phyloP scores from a whole-genome alignment of 2,329 filamentous ascomycete genomes.

The Onygenales sp. region DNA sequence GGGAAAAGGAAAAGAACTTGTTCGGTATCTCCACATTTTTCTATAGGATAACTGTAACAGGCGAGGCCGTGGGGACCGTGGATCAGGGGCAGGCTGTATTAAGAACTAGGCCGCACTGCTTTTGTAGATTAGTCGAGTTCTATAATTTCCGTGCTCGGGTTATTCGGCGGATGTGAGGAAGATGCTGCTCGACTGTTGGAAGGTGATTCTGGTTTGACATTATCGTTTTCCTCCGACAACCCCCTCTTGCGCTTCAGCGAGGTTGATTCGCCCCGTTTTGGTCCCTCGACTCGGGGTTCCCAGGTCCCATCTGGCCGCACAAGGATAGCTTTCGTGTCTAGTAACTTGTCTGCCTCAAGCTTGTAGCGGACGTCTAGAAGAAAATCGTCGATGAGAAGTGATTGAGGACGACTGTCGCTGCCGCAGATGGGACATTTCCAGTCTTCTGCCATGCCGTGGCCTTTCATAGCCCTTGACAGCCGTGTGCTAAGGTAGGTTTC shows the following conservation, averaged over 20 bases:
- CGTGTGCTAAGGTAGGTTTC: slow-evolving; percentile 68
- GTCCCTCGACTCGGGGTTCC: slow-evolving; percentile 40
- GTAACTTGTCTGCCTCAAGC: slow-evolving; percentile 41
- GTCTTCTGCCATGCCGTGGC: slow-evolving; percentile 32
- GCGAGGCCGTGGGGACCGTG: no score
- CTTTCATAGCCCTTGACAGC: slow-evolving; percentile 31
- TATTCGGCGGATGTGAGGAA: neutral
- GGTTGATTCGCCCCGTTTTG: neutral
- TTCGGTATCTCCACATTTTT: no score
- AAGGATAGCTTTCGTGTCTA: slow-evolving; percentile 51
- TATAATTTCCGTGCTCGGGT: slow-evolving; percentile 8
- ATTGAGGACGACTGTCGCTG: slow-evolving; percentile 63
- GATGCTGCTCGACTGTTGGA: neutral
- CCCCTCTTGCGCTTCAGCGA: neutral
- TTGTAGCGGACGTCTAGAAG: slow-evolving; percentile 51
- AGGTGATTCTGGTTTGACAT: neutral
- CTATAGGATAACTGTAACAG: no score
- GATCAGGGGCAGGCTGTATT: no score
- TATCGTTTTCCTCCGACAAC: neutral
- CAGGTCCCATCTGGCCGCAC: slow-evolving; percentile 58
- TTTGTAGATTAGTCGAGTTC: slow-evolving; percentile 9
- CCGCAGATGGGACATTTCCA: slow-evolving; percentile 86
- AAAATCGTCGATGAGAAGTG: slow-evolving; percentile 65
- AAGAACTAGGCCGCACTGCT: neutral
- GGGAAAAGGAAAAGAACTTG: no score